Evolutionary conservation across 2,329 filamentous ascomycete species (phyloP).

Genomic region (Fusarium transvaalense): DNA sequence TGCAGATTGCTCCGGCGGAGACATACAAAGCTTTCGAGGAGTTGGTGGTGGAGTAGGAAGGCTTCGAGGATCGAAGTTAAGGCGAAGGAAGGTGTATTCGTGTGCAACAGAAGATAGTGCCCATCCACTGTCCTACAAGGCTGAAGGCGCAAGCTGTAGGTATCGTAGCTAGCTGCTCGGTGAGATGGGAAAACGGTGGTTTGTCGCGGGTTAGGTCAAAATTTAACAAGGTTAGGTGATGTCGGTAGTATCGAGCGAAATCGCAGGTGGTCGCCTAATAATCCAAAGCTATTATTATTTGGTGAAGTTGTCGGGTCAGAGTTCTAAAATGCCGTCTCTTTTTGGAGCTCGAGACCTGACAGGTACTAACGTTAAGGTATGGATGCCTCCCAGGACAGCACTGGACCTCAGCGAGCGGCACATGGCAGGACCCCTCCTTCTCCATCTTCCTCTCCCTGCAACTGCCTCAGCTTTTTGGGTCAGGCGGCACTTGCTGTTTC

Average conservation of each 20-base stretch:
- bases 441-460: slow-evolving; percentile 20
- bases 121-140: slow-evolving; percentile 44
- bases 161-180: slow-evolving; percentile 31
- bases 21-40: slow-evolving; percentile 52
- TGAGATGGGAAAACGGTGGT: slow-evolving; percentile 3
- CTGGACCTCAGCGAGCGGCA: neutral
- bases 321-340: slow-evolving; percentile 21
- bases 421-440: slow-evolving; percentile 39
- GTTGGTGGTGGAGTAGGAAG: slow-evolving; percentile 6
- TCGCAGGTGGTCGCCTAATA: neutral
- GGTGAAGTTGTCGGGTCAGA: slow-evolving; percentile 38
- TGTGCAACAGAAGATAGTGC: slow-evolving; percentile 34
- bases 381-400: slow-evolving; percentile 14
- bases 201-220: slow-evolving; percentile 1
- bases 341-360: neutral
- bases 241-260: neutral
- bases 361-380: neutral
- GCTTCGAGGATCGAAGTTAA: slow-evolving; percentile 6
- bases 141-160: slow-evolving; percentile 34
- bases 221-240: slow-evolving; percentile 3
- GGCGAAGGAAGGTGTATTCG: slow-evolving; percentile 24
- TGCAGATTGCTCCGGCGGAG: slow-evolving; percentile 52
- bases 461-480: slow-evolving; percentile 38
- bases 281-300: slow-evolving; percentile 8
- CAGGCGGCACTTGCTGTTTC: slow-evolving; percentile 22